Conservation (phyloP, 768 basidiomycete species). For the Pleurotus tuoliensis region DNA sequence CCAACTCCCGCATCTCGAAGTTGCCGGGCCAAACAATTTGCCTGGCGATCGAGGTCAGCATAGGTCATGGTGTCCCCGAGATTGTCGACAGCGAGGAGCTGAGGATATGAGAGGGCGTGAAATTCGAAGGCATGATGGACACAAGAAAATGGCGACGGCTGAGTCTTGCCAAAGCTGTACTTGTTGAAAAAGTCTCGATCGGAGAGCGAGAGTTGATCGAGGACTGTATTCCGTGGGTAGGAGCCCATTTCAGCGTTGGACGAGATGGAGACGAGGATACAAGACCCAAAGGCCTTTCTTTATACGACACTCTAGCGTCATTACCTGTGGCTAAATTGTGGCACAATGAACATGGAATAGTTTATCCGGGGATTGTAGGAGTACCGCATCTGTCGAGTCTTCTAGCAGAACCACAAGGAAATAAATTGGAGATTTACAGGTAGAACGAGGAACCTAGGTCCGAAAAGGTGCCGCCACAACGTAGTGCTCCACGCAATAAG, state of each 20-base stretch:
- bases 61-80: slow-evolving; percentile 25
- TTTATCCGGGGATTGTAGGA: slow-evolving; percentile 1
- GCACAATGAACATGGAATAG: neutral
- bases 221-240: slow-evolving; percentile 27
- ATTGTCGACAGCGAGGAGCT: slow-evolving; percentile 23
- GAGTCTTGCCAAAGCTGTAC: slow-evolving; percentile 38
- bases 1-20: slow-evolving; percentile 35
- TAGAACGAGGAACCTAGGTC: neutral
- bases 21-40: slow-evolving; percentile 28
- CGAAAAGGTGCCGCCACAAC: slow-evolving; percentile 3
- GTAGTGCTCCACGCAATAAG: neutral
- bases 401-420: neutral
- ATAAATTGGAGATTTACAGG: neutral
- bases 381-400: neutral
- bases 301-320: slow-evolving; percentile 7
- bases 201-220: slow-evolving; percentile 30
- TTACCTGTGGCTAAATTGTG: neutral
- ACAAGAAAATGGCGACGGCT: slow-evolving; percentile 9
- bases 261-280: slow-evolving; percentile 27
- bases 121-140: slow-evolving; percentile 24
- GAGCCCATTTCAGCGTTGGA: slow-evolving; percentile 81
- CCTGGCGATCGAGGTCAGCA: slow-evolving; percentile 23
- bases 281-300: neutral
- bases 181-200: slow-evolving; percentile 41
- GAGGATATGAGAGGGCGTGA: slow-evolving; percentile 19